Base-by-base conservation (phyloP, 495 filamentous ascomycete genomes). In the Bombardia bombarda region DNA sequence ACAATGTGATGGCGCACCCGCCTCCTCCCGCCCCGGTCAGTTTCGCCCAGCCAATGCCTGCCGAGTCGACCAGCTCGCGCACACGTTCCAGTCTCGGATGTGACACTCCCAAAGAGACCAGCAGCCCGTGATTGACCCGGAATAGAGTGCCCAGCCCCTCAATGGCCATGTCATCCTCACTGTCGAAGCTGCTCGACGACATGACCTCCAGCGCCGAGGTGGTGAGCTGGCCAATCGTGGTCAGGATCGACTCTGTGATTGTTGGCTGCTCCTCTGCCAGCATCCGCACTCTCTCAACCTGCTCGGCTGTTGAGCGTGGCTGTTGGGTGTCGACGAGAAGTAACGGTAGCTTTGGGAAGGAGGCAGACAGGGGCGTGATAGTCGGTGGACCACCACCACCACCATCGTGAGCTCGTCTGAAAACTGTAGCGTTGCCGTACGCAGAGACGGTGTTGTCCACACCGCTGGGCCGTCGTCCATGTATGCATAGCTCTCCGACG, bases 371-470 rank as follows among this genome's bases (percentile, higher is more conserved):
- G 5, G 84, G 75, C n/a, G 65, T 72, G 13, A 95, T 87, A 1
- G 56, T 59, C 0, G 90, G 88, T 5, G 89, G 85, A n/a, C n/a
- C n/a, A n/a, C n/a, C n/a, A n/a, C n/a, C n/a, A 52, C 82, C 83
- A 22, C 59, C 66, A 58, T 88, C 89, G 59, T 94, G 85, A 23
- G 64, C 69, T 33, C 92, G 76, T 52, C 86, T 80, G 68, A 93
- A 98, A 22, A 95, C 71, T 2, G 95, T 88, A 3, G 89, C 92
- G 67, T 90, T 95, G 40, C 92, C 92, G 50, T 87, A 80, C 9
- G 87, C 83, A 31, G 90, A 69, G 38, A 98, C 90, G n/a, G 92
- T 97, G 62, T 98, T 98, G 67, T 98, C 92, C 39, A 98, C 86
- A 0, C 92, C 92, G 7, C 86, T 93, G 4, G 92, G n/a, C n/a